A percentile compares a stretch with the other conserved stretches of the same genome.
phyloP scores from a whole-genome alignment of 1,139 yeast genomes.

The Blastobotrys serpentis region DNA sequence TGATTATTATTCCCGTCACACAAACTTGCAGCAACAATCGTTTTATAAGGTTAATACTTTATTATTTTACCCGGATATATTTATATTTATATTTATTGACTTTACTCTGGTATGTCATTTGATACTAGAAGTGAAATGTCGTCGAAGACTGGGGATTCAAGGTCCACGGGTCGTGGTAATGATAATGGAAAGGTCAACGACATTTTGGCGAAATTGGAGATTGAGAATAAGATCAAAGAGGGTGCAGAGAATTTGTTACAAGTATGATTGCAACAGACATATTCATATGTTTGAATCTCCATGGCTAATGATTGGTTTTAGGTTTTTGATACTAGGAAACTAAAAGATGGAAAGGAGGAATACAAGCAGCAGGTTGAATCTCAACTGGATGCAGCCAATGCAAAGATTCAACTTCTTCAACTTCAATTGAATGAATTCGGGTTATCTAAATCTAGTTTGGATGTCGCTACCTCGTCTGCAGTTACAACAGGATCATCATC shows the following conservation, averaged over 20 bases:
- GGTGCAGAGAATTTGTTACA: constrained; percentile 44
- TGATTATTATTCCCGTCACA: background rate
- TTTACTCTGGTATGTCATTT: background rate
- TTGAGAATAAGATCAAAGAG: constrained; percentile 42
- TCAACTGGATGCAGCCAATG: constrained; percentile 42
- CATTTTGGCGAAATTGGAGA: constrained; percentile 38
- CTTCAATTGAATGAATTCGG: constrained; percentile 37
- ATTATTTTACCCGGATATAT: background rate
- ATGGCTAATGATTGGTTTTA: constrained; percentile 11
- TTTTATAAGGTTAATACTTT: constrained; percentile 7
- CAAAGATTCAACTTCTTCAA: constrained; percentile 37
- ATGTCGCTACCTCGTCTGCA: background rate
- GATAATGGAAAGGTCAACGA: constrained; percentile 30
- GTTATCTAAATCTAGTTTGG: constrained; percentile 11
- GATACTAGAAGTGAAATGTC: constrained; percentile 5
- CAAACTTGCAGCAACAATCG: background rate
- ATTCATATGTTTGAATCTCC: too few species aligned
- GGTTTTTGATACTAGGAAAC: constrained; percentile 29
- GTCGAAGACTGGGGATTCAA: constrained; percentile 10
- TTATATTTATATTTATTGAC: background rate
- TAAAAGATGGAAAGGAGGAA: constrained; percentile 31
- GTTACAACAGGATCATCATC: constrained; percentile 11
- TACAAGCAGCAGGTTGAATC: constrained; percentile 37
- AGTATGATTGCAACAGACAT: constrained; percentile 21
- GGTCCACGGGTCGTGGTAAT: constrained; percentile 7